Conservation (phyloP, 805 yeast genomes). For the Candida ortonii region DNA sequence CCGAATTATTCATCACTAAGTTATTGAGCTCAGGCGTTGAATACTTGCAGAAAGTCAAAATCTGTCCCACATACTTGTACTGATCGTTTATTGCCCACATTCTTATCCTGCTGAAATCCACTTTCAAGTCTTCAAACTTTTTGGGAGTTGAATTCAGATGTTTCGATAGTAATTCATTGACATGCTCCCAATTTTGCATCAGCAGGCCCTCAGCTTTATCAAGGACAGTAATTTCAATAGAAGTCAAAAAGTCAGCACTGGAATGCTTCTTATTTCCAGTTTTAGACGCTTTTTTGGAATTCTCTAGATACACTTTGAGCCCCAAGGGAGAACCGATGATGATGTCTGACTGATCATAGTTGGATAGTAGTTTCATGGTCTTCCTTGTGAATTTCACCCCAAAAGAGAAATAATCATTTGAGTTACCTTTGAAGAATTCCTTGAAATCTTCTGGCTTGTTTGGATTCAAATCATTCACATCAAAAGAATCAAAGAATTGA, state of each 20-base stretch:
- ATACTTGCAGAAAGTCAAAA: conserved; percentile 71
- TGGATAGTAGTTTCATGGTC: conserved; percentile 76
- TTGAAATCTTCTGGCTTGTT: conserved; percentile 82
- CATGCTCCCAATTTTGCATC: conserved; percentile 92
- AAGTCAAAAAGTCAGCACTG: conserved; percentile 76
- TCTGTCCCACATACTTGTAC: conserved; percentile 70
- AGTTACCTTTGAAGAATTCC: conserved; percentile 78
- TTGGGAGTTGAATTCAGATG: conserved; percentile 76
- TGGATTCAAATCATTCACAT: conserved; percentile 33
- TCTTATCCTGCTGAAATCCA: conserved; percentile 88
- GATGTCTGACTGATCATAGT: conserved; percentile 81
- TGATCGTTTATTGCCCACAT: conserved; percentile 91
- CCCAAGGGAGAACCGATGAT: conserved; percentile 93
- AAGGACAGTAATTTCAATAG: conserved; percentile 76
- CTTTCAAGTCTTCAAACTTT: conserved; percentile 54
- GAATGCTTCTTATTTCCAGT: conserved; percentile 45
- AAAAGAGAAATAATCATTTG: conserved; percentile 85
- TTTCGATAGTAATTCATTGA: conserved; percentile 59
- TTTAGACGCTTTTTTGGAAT: conserved; percentile 27
- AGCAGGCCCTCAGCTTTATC: conserved; percentile 85
- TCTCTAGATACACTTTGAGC: conserved; percentile 72
- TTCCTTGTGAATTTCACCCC: conserved; percentile 92
- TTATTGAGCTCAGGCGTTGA: conserved; percentile 79
- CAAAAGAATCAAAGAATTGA: conserved; percentile 58
- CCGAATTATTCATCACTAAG: conserved; percentile 41